Base-by-base conservation (phyloP, 1,284 basidiomycete species). In the Sanghuangporus baumii region DNA sequence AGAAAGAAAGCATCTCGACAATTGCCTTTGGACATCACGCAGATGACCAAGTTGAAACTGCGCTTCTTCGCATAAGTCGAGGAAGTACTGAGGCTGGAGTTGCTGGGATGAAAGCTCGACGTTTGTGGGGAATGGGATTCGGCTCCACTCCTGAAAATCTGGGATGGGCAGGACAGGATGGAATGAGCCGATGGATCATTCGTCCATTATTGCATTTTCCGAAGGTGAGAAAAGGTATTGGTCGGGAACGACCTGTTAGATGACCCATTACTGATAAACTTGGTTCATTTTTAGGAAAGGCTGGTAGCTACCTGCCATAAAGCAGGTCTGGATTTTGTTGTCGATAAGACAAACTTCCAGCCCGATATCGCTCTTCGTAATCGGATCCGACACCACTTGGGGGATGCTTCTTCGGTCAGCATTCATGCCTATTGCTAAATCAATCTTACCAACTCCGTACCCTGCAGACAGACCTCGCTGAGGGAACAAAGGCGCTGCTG, bases 11-110 rank as follows among this genome's bases (percentile, higher is more conserved):
- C 0, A 71, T 78, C 3, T 67, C 76, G 18, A 71, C 78, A 12
- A 70, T 91, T 60, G 87, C 86, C 1, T 79, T 87, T 56, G 90
- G 81, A 0, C 90, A 93, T 67, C 90, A 93, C 68, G 79, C 80
- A 2, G 89, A 93, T 69, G 90, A 93, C 69, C 89, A 92, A 69
- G 80, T 91, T 7, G 90, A 93, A 71, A 93, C 90, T 0, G 79
- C 83, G 26, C 73, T 93, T 51, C 85, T 91, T 79, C 83, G 91
- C 7, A 70, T 88, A 18, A 76, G 79, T 6, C 80, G 73, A 65
- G 84, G 86, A 0, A 85, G 82, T 16, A 77, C 82, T 6, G 68
- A 73, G 47, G 62, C 80, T 14, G 88, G 87, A 0, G 78, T 84
- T 1, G 81, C 80, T 18, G 89, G 86, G 2, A 93, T 91, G 86